phyloP scores from a whole-genome alignment of 805 yeast genomes.

The Metschnikowia orientalis region DNA sequence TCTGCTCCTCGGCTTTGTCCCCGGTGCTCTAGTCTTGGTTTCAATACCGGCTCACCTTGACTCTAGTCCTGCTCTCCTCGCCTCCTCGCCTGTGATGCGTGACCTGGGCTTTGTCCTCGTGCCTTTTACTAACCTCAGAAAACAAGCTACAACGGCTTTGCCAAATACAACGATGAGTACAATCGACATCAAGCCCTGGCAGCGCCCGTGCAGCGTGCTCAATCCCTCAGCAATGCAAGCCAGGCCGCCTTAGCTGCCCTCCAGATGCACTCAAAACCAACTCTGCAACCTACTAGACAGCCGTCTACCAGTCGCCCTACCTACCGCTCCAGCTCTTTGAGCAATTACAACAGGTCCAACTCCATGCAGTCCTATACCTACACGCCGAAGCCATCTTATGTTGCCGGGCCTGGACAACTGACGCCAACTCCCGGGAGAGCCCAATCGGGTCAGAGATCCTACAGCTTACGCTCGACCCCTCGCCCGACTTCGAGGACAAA shows the following conservation, averaged over 20 bases:
- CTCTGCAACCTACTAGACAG: slow-evolving; percentile 1
- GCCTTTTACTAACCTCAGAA: slow-evolving; percentile 7
- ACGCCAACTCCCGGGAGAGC: too few species aligned
- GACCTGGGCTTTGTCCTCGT: too few species aligned
- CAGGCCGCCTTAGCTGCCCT: slow-evolving; percentile 41
- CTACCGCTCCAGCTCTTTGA: slow-evolving; percentile 20
- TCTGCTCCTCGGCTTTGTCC: not conserved
- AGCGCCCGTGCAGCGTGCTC: slow-evolving; percentile 19
- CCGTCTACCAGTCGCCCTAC: not conserved
- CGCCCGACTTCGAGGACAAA: slow-evolving; percentile 2
- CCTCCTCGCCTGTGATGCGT: too few species aligned
- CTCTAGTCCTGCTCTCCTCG: too few species aligned
- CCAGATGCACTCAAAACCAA: slow-evolving; percentile 27
- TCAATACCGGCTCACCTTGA: too few species aligned
- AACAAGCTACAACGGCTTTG: slow-evolving; percentile 30
- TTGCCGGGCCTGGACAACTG: slow-evolving; percentile 24
- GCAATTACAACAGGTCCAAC: slow-evolving; percentile 22
- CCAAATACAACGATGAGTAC: slow-evolving; percentile 28
- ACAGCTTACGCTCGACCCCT: slow-evolving; percentile 1
- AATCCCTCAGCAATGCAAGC: slow-evolving; percentile 33
- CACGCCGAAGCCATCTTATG: slow-evolving; percentile 37
- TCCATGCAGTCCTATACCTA: slow-evolving; percentile 35
- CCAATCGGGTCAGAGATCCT: slow-evolving; percentile 1
- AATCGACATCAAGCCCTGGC: slow-evolving; percentile 14
- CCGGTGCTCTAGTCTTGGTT: too few species aligned